Conservation (phyloP, 139 green algal genomes). For the Tetratostichococcus sp. region DNA sequence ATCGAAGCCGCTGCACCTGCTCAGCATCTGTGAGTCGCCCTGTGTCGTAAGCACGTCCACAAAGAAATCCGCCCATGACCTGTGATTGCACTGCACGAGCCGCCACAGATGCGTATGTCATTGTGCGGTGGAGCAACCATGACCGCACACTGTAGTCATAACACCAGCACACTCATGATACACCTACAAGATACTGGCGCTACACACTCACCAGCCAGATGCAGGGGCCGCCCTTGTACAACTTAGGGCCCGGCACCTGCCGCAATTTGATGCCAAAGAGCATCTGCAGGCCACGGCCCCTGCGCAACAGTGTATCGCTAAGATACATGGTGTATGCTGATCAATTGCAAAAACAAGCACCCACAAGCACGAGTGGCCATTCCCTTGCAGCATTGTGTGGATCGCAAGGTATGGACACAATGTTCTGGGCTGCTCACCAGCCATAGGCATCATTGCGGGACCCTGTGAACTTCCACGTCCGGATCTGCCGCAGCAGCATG, state of each 20-base stretch:
- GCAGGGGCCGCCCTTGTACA: slow-evolving; percentile 42
- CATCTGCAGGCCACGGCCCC: slow-evolving; percentile 31
- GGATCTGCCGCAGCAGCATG: slow-evolving; percentile 35
- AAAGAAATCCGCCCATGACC: slow-evolving; percentile 89
- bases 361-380: too few relatives aligned
- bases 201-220: slow-evolving; percentile 57
- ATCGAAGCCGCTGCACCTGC: slow-evolving; percentile 31
- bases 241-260: slow-evolving; percentile 19
- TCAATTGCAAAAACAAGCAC: too few relatives aligned
- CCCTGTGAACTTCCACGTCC: slow-evolving; percentile 39
- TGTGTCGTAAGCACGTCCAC: slow-evolving; percentile 79
- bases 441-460: slow-evolving; percentile 51
- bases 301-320: too few relatives aligned
- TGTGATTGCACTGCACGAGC: slow-evolving; percentile 76
- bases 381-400: too few relatives aligned
- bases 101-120: too few relatives aligned
- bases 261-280: slow-evolving; percentile 36
- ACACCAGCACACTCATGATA: too few relatives aligned
- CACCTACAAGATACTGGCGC: neutral
- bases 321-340: too few relatives aligned
- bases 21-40: slow-evolving; percentile 70
- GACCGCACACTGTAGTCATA: too few relatives aligned
- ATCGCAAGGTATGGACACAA: too few relatives aligned
- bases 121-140: too few relatives aligned
- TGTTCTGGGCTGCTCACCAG: too few relatives aligned